Evolutionary conservation across 1,139 yeast species (phyloP).

Genomic region (Zygosaccharomyces sapae): DNA sequence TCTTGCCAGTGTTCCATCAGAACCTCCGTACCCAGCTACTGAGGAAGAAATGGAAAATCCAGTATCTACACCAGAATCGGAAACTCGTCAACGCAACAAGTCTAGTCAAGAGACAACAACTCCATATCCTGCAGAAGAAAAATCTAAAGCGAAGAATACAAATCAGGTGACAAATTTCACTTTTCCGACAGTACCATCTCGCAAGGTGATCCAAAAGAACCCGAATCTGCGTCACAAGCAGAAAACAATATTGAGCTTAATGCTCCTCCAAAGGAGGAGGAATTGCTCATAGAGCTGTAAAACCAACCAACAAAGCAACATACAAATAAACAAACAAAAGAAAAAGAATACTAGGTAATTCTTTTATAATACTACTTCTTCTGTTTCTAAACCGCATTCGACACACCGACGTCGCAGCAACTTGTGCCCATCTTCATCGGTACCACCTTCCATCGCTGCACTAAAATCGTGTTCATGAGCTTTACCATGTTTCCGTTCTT

Average conservation of each 20-base stretch:
- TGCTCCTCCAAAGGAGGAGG: slow-evolving; percentile 27
- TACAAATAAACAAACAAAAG: too few relatives aligned
- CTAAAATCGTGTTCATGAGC: slow-evolving; percentile 81
- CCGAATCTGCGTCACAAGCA: slow-evolving; percentile 10
- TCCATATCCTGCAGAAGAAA: slow-evolving; percentile 24
- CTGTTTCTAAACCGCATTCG: slow-evolving; percentile 82
- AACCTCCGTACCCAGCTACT: slow-evolving; percentile 32
- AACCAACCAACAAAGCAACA: too few relatives aligned
- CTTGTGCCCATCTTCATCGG: slow-evolving; percentile 43
- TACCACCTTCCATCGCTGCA: slow-evolving; percentile 45
- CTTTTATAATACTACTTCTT: slow-evolving; percentile 50
- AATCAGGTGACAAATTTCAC: slow-evolving; percentile 32
- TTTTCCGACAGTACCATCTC: slow-evolving; percentile 41
- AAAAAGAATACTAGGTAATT: not conserved
- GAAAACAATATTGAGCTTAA: slow-evolving; percentile 13
- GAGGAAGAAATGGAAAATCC: slow-evolving; percentile 18
- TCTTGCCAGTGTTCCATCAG: slow-evolving; percentile 16
- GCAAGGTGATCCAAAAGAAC: slow-evolving; percentile 25
- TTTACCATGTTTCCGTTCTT: slow-evolving; percentile 49
- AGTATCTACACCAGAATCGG: not conserved
- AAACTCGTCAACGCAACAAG: slow-evolving; percentile 3
- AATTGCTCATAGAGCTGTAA: slow-evolving; percentile 36
- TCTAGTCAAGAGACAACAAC: slow-evolving; percentile 5
- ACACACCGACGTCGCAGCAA: slow-evolving; percentile 61
- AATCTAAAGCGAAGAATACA: slow-evolving; percentile 1